These are phyloP conservation scores for Xerocomus minutiporus DNA, from an alignment of 1,284 basidiomycete genomes.

Conservation along the genomic window DNA sequence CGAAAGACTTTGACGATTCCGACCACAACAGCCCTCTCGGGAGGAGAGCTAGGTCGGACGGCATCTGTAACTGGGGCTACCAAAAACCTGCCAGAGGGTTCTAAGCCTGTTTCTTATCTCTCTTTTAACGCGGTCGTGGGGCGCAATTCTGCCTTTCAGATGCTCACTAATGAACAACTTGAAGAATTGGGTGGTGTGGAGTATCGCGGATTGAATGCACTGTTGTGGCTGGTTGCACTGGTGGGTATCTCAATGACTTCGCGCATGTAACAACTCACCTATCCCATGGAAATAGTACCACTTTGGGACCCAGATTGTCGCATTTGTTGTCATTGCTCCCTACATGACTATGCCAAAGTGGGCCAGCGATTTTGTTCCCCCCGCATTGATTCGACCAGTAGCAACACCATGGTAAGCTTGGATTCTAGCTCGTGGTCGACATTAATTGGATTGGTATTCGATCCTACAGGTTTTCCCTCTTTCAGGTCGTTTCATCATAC, in stretches of 20 bases:
- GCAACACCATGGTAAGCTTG: slow-evolving; percentile 53
- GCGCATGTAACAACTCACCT: neutral
- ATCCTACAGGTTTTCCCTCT: slow-evolving; percentile 74
- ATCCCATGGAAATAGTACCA: slow-evolving; percentile 55
- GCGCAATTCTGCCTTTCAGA: slow-evolving; percentile 83
- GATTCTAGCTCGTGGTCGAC: neutral
- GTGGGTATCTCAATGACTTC: slow-evolving; percentile 35
- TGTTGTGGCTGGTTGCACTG: slow-evolving; percentile 71
- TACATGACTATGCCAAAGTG: slow-evolving; percentile 61
- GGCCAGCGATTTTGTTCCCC: slow-evolving; percentile 53
- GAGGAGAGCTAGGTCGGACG: slow-evolving; percentile 26
- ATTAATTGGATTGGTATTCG: neutral
- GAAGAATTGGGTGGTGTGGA: slow-evolving; percentile 94
- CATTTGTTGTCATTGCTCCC: slow-evolving; percentile 72
- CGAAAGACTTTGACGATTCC: slow-evolving; percentile 71
- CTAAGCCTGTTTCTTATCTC: slow-evolving; percentile 73
- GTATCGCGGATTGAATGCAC: slow-evolving; percentile 79
- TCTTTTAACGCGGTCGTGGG: slow-evolving; percentile 83
- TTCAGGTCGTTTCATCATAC: slow-evolving; percentile 84
- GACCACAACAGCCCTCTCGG: slow-evolving; percentile 58
- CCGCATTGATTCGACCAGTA: slow-evolving; percentile 50
- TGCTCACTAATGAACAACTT: slow-evolving; percentile 76
- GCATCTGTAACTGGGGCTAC: slow-evolving; percentile 13
- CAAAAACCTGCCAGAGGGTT: slow-evolving; percentile 35
- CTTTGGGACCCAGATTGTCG: slow-evolving; percentile 60